A percentile compares a stretch with the other conserved stretches of the same genome.
phyloP scores from a whole-genome alignment of 2,329 filamentous ascomycete genomes.

The Pseudogymnoascus sp. region DNA sequence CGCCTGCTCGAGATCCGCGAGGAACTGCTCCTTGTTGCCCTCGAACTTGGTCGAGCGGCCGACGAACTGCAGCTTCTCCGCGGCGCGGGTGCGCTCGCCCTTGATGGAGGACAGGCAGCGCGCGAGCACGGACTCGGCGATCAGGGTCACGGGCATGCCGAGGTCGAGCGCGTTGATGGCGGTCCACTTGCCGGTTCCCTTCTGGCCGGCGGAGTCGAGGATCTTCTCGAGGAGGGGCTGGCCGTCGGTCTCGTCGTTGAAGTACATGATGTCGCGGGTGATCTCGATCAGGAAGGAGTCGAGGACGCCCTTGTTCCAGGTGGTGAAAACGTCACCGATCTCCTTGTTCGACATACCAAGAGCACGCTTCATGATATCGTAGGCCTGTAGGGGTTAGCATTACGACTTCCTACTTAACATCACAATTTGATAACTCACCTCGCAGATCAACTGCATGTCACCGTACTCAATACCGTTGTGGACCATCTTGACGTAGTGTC shows the following conservation, averaged over 20 bases:
- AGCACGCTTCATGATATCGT: slow-evolving; percentile 99
- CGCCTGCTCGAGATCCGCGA: slow-evolving; percentile 96
- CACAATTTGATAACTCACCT: slow-evolving; percentile 50
- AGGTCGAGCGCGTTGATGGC: slow-evolving; percentile 98
- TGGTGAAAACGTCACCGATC: slow-evolving; percentile 85
- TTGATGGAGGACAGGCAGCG: slow-evolving; percentile 93
- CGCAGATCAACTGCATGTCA: slow-evolving; percentile 99
- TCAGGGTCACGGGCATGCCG: slow-evolving; percentile 96
- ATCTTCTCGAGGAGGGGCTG: slow-evolving; percentile 95
- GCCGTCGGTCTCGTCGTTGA: slow-evolving; percentile 81
- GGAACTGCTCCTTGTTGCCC: slow-evolving; percentile 86
- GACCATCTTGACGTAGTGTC: slow-evolving; percentile 99
- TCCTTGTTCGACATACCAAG: slow-evolving; percentile 84
- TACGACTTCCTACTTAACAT: background rate
- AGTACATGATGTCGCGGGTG: slow-evolving; percentile 97
- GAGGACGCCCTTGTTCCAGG: slow-evolving; percentile 98
- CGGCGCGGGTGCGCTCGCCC: slow-evolving; percentile 79
- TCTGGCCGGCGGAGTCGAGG: slow-evolving; percentile 95
- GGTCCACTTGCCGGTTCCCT: slow-evolving; percentile 99
- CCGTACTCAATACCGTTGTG: slow-evolving; percentile 99
- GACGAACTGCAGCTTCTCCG: slow-evolving; percentile 62
- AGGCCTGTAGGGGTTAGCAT: slow-evolving; percentile 53
- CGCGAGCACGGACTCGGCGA: slow-evolving; percentile 92
- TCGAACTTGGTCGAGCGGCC: slow-evolving; percentile 74
- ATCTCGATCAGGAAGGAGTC: slow-evolving; percentile 99